phyloP scores from a whole-genome alignment of 2,329 filamentous ascomycete species.

The Colletotrichum somersetense region DNA sequence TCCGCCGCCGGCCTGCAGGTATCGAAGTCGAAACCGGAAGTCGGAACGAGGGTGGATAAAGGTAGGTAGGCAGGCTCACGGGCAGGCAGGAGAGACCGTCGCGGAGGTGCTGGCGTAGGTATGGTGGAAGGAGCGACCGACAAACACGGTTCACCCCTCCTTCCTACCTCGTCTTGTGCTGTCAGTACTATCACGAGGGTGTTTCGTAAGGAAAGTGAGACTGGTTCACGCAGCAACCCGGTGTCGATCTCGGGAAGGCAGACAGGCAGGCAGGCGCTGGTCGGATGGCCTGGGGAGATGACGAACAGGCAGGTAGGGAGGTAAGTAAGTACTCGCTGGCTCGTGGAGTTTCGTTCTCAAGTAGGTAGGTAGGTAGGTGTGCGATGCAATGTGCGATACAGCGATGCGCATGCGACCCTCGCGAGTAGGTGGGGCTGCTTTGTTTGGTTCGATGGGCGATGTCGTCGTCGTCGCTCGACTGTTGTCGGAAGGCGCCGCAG shows the following conservation, averaged over 20 bases:
- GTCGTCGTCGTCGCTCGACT: not conserved
- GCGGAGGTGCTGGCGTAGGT: not conserved
- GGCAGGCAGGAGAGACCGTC: slow-evolving; percentile 11
- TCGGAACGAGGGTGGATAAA: not conserved
- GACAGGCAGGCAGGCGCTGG: not conserved
- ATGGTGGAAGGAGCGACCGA: slow-evolving; percentile 4
- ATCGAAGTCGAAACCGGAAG: not conserved
- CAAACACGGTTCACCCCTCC: not conserved
- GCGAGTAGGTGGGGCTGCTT: not conserved
- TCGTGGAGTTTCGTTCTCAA: not conserved
- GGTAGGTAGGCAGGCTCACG: not conserved
- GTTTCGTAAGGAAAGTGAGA: not conserved
- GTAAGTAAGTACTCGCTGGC: not conserved
- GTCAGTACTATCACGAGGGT: not conserved
- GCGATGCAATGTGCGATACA: not conserved
- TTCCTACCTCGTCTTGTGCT: slow-evolving; percentile 6
- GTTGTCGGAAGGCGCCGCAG: not conserved
- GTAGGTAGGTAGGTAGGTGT: not conserved
- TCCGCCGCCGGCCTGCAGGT: not conserved
- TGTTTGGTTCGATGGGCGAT: not conserved
- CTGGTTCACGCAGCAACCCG: not conserved
- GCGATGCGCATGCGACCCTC: not conserved
- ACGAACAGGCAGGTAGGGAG: no score
- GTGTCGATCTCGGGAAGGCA: slow-evolving; percentile 5
- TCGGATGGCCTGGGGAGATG: not conserved